phyloP scores from a whole-genome alignment of 2,329 filamentous ascomycete genomes.

The Fusarium brevicatenulatum region DNA sequence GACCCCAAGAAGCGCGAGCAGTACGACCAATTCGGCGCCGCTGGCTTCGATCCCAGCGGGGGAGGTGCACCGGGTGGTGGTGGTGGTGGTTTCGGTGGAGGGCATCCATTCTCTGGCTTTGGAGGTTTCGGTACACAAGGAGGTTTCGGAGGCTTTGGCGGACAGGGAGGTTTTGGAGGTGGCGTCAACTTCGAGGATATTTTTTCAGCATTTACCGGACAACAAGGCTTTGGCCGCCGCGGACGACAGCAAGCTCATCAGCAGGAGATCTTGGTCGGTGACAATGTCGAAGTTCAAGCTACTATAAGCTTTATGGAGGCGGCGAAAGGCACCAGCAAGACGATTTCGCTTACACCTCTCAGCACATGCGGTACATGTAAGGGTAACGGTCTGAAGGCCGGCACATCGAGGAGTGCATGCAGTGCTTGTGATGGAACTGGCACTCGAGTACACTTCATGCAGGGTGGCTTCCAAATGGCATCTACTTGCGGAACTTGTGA shows the following conservation, averaged over 20 bases:
- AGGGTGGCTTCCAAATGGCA: conserved; percentile 95
- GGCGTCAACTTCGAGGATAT: conserved; percentile 97
- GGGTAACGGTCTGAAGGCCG: conserved; percentile 86
- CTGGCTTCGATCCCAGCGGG: conserved; percentile 84
- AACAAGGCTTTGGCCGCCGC: conserved; percentile 62
- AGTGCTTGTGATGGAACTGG: conserved; percentile 87
- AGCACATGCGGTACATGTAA: conserved; percentile 83
- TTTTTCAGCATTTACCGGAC: conserved; percentile 83
- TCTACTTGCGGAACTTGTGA: conserved; percentile 86
- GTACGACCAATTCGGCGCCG: conserved; percentile 89
- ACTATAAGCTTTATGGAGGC: conserved; percentile 97
- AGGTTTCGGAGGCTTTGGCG: conserved; percentile 37
- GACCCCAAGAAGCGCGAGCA: conserved; percentile 93
- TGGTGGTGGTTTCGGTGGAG: conserved; percentile 71
- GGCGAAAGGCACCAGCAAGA: conserved; percentile 88
- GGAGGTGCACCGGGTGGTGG: conserved; percentile 65
- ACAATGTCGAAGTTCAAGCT: conserved; percentile 94
- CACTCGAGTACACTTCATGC: conserved; percentile 86
- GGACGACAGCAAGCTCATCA: conserved; percentile 71
- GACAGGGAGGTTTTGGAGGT: conserved; percentile 75
- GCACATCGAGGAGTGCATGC: conserved; percentile 78
- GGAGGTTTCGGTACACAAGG: conserved; percentile 39
- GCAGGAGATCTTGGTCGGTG: conserved; percentile 86
- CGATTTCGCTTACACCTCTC: conserved; percentile 86
- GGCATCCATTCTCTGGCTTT: conserved; percentile 71